A percentile compares a stretch with the other conserved stretches of the same genome.
These are phyloP conservation scores for Colletotrichum endophyticum DNA, from an alignment of 2,329 filamentous ascomycete species.

Conservation along the genomic window DNA sequence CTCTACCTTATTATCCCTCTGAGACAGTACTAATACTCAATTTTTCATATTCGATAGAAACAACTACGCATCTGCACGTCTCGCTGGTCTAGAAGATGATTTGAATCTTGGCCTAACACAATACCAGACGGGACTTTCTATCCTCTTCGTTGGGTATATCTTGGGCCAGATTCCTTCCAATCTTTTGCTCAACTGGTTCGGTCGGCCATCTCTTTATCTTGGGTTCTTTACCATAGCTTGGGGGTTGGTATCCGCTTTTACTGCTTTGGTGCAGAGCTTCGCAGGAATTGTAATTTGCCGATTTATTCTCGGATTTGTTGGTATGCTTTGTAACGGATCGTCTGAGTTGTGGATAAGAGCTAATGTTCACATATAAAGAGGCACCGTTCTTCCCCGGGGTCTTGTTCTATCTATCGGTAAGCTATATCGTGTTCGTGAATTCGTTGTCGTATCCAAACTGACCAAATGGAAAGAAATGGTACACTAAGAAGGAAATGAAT, in stretches of 20 bases:
- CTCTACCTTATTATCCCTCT: neutral
- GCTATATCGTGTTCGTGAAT: neutral
- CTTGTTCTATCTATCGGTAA: slow-evolving; percentile 44
- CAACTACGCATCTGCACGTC: slow-evolving; percentile 1
- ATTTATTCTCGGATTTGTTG: slow-evolving; percentile 43
- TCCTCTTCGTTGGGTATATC: slow-evolving; percentile 33
- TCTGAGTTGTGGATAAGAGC: neutral
- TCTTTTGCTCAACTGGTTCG: slow-evolving; percentile 30
- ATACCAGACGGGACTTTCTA: slow-evolving; percentile 24
- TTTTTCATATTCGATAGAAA: neutral
- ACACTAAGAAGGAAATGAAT: slow-evolving; percentile 53
- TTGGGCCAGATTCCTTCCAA: slow-evolving; percentile 28
- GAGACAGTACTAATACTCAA: neutral
- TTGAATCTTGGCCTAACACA: slow-evolving; percentile 31
- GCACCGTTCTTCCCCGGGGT: slow-evolving; percentile 55
- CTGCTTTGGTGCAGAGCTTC: slow-evolving; percentile 35
- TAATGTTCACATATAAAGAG: slow-evolving; percentile 24
- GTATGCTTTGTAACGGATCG: neutral
- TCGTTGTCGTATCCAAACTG: neutral
- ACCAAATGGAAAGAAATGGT: neutral
- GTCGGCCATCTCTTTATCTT: slow-evolving; percentile 33
- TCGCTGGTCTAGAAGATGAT: slow-evolving; percentile 24
- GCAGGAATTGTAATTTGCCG: slow-evolving; percentile 37
- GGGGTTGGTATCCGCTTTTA: slow-evolving; percentile 24
- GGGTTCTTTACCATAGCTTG: slow-evolving; percentile 39